Base-by-base conservation (phyloP, 805 yeast species). In the Zygoascus tannicola region DNA sequence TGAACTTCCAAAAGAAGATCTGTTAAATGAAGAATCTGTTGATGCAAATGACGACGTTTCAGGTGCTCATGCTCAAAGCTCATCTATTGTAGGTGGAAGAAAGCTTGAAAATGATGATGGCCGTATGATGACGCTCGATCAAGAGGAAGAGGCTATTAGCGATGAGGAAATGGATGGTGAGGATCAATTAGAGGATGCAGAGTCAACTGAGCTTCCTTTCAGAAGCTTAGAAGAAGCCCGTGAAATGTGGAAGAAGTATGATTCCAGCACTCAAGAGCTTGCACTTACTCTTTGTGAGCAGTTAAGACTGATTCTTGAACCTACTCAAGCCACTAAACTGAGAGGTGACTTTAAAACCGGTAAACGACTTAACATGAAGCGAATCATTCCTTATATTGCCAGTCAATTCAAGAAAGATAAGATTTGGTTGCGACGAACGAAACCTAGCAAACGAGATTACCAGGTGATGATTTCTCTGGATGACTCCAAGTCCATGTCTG, bases 391-490 rank as follows among this genome's bases (percentile, higher is more conserved):
- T 4, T 92, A 90, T 63, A 92, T 92, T 69, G 99, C 99, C 0
- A 85, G 95, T 32, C 95, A 87, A 57, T 92, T 86, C 76, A 80
- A 95, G 57, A 92, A 92, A 62, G 99, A 92, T 63, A 92, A 92
- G 70, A 92, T 92, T 46, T 92, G 99, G 99, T 74, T 92, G 66
- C 78, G 96, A 60, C 78, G 99, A 64, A 87, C 97, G 4, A 90
- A 92, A 60, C 99, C 99, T 45, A 84, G 94, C 53, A 92, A 92
- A 69, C 80, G 99, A 57, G 92, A 88, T 60, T 92, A 92, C 63
- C 98, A 92, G 68, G 85, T 92, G 50, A 85, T 94, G 96, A 83
- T 92, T 52, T 88, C 98, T 1, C 83, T 92, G 39, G 99, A 92
- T 67, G 96, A 92, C 60, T 92, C 98, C 23, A 87, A 85, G 62